phyloP scores from a whole-genome alignment of 495 filamentous ascomycete species.

The Aspergillus avenaceus region DNA sequence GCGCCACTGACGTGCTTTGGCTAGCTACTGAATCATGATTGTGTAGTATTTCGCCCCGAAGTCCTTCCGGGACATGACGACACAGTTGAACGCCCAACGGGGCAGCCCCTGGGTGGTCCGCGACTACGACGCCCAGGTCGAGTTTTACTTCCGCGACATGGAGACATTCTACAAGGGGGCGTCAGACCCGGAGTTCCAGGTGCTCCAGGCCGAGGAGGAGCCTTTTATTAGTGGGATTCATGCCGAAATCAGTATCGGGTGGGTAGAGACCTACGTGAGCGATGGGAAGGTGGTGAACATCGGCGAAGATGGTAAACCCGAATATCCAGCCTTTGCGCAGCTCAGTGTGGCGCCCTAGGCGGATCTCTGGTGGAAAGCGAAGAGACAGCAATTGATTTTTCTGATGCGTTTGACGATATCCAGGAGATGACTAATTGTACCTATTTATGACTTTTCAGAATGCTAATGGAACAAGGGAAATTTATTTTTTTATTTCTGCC shows the following conservation, averaged over 20 bases:
- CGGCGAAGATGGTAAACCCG: background rate
- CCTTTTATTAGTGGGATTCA: background rate
- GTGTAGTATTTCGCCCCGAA: background rate
- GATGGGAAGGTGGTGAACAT: conserved; percentile 2
- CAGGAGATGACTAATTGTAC: too few relatives aligned
- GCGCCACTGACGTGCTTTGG: too few relatives aligned
- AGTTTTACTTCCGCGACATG: conserved; percentile 10
- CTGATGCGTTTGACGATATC: too few relatives aligned
- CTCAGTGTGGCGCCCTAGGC: background rate
- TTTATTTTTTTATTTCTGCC: too few relatives aligned
- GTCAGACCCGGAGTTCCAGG: conserved; percentile 1
- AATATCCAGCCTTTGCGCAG: background rate
- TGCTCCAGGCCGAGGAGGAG: background rate
- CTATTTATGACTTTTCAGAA: too few relatives aligned
- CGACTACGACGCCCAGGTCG: background rate
- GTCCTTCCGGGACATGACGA: background rate
- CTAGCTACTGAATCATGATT: too few relatives aligned
- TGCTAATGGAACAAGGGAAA: too few relatives aligned
- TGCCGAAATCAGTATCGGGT: background rate
- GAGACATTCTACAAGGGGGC: background rate
- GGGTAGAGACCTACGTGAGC: conserved; percentile 3
- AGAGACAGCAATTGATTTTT: too few relatives aligned
- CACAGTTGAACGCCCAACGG: background rate
- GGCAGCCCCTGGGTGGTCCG: background rate
- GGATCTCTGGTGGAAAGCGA: too few relatives aligned